A percentile compares a stretch with the other conserved stretches of the same genome.
phyloP scores from a whole-genome alignment of 164 flowering plant genomes.

The Dillenia suffruticosa region DNA sequence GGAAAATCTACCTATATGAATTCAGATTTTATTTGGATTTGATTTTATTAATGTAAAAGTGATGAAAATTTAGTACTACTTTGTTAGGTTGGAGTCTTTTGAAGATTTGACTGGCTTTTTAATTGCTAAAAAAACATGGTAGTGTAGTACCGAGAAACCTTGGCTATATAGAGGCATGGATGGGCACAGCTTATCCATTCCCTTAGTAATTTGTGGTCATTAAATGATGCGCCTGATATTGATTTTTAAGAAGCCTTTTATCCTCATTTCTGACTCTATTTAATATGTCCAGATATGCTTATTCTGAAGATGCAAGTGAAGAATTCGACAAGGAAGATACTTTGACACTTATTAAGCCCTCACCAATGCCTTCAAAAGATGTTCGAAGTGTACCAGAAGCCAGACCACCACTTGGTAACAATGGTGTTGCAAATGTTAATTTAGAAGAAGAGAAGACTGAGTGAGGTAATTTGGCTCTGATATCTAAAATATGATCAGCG shows the following conservation, averaged over 20 bases:
- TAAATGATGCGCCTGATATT: too few relatives aligned
- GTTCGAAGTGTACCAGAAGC: constrained; percentile 30
- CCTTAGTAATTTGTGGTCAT: too few relatives aligned
- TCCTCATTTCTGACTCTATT: neutral
- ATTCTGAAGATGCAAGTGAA: constrained; percentile 68
- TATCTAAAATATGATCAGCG: neutral
- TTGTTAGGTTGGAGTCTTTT: too few relatives aligned
- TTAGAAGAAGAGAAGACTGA: constrained; percentile 81
- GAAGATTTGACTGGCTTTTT: too few relatives aligned
- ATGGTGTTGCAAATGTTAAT: constrained; percentile 29
- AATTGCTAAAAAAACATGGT: too few relatives aligned
- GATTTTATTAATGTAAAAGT: too few relatives aligned
- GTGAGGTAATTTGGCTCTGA: constrained; percentile 14
- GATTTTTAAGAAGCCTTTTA: neutral
- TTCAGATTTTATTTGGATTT: too few relatives aligned
- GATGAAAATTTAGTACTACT: too few relatives aligned
- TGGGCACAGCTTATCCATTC: too few relatives aligned
- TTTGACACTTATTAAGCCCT: constrained; percentile 75
- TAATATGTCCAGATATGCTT: constrained; percentile 56
- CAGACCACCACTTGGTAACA: constrained; percentile 22
- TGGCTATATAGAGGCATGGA: too few relatives aligned
- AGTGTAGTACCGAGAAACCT: too few relatives aligned
- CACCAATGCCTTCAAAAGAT: constrained; percentile 44
- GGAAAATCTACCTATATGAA: too few relatives aligned
- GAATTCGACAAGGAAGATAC: constrained; percentile 82